Evolutionary conservation across 2,329 filamentous ascomycete genomes (phyloP).

Genomic region (Alternaria burnsii): DNA sequence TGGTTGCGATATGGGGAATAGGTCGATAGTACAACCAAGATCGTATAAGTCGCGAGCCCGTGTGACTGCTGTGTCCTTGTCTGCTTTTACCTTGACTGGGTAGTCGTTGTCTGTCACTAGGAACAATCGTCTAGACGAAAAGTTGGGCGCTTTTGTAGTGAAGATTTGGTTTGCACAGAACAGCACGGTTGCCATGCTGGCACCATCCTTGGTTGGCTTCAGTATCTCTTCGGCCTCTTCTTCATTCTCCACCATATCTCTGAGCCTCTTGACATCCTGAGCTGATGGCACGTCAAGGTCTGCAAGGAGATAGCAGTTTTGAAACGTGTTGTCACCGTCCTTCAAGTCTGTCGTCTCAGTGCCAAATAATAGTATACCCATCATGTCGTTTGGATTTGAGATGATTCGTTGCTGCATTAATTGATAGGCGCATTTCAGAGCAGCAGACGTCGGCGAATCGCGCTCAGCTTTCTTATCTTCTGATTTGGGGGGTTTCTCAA

Average conservation of each 20-base stretch:
- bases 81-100: constrained; percentile 74
- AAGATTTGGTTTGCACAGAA: constrained; percentile 98
- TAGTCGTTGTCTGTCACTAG: constrained; percentile 94
- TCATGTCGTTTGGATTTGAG: constrained; percentile 95
- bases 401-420: constrained; percentile 99
- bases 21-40: constrained; percentile 86
- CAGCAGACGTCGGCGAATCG: constrained; percentile 81
- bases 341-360: constrained; percentile 73
- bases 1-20: constrained; percentile 84
- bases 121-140: constrained; percentile 91
- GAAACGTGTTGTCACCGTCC: constrained; percentile 69
- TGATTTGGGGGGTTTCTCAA: constrained; percentile 70
- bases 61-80: constrained; percentile 79
- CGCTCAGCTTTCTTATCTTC: constrained; percentile 74
- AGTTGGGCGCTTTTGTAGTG: constrained; percentile 92
- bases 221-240: constrained; percentile 75
- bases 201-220: constrained; percentile 71
- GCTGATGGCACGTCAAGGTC: constrained; percentile 90
- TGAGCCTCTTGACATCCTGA: constrained; percentile 82
- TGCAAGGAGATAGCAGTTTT: constrained; percentile 89
- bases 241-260: constrained; percentile 78
- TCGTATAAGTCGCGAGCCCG: constrained; percentile 96
- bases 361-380: constrained; percentile 91
- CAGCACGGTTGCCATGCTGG: constrained; percentile 86
- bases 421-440: constrained; percentile 91